These are phyloP conservation scores for Vitis hybrid DNA, from an alignment of 177 flowering plant species.

Conservation along the genomic window DNA sequence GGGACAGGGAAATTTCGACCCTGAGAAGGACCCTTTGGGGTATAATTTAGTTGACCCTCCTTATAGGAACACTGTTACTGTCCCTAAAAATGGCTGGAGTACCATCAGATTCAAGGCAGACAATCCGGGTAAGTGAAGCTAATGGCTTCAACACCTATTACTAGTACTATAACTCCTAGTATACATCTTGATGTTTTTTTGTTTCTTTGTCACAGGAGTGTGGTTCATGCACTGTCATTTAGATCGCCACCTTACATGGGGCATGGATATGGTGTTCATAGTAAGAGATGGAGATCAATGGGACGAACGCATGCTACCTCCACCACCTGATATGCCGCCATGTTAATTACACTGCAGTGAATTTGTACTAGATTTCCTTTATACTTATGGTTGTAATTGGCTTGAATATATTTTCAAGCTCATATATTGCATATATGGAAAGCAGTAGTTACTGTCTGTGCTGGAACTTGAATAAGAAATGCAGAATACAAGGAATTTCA, in stretches of 20 bases:
- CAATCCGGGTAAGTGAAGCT: conserved; percentile 22
- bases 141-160: background rate
- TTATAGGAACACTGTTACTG: conserved; percentile 11
- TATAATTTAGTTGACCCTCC: conserved; percentile 37
- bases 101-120: conserved; percentile 25
- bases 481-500: too few relatives aligned
- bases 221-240: conserved; percentile 28
- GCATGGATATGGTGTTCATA: conserved; percentile 21
- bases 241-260: conserved; percentile 26
- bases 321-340: conserved; percentile 24
- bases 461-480: too few relatives aligned
- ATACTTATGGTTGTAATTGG: too few relatives aligned
- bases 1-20: conserved; percentile 33
- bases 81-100: conserved; percentile 28
- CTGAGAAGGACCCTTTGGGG: conserved; percentile 12
- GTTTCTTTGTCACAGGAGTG: too few relatives aligned
- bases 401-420: too few relatives aligned
- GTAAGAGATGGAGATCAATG: conserved; percentile 12
- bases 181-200: too few relatives aligned
- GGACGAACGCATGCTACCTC: conserved; percentile 5
- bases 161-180: too few relatives aligned
- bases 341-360: conserved; percentile 6
- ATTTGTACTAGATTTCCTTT: too few relatives aligned
- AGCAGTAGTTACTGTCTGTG: too few relatives aligned
- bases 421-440: too few relatives aligned